Evolutionary conservation across 345 rosid genomes (phyloP), one percentile per base, ranked within the genome.

Genomic region (Eucalyptus curtisii): DNA sequence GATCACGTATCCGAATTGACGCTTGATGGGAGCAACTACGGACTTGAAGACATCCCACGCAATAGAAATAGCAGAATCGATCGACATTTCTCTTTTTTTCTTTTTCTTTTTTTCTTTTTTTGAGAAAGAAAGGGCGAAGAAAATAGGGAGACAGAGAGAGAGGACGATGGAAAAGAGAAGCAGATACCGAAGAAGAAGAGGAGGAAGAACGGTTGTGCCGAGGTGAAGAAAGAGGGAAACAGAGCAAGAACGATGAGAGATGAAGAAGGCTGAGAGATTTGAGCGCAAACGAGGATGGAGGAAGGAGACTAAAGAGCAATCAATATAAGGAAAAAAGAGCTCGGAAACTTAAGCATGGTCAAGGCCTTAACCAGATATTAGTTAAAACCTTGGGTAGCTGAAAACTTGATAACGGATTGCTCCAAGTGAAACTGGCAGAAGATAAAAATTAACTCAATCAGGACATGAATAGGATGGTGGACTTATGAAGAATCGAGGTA

Each of bases 401-500:
- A 55, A 55, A 9, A 22, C 61, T 55, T 1, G 27, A 22, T 9
- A 7, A 2, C 6, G 0, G 0, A 22, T 24, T 22, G 61, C 61
- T 4, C 61, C 61, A 22, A 24, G 6, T 0, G 1, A 19, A 17
- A 7, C 2, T 52, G 57, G 10, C 25, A 19, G 0, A 52, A 52
- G 25, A 1, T 8, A 52, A 52, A 52, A 52, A 52, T 19, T 52
- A 7, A 3, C 50, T 49, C 19, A 1, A 49, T 49, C 52, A 49
- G 0, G 19, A 49, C 16, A 27, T 0, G 1, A 59, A 11, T 3
- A 12, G 8, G 66, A 59, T 5, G 8, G 7, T 2, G 30, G 30
- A 57, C 64, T 59, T 27, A 5, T 61, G 8, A 3, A 27, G 4
- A 27, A 1, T 59, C 15, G 13, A 1, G 16, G 66, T 25, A 25